A percentile compares a stretch with the other conserved stretches of the same genome.
These are phyloP conservation scores for Phytophthora megakarya DNA, from an alignment of 352 stramenopile genomes.

Conservation along the genomic window DNA sequence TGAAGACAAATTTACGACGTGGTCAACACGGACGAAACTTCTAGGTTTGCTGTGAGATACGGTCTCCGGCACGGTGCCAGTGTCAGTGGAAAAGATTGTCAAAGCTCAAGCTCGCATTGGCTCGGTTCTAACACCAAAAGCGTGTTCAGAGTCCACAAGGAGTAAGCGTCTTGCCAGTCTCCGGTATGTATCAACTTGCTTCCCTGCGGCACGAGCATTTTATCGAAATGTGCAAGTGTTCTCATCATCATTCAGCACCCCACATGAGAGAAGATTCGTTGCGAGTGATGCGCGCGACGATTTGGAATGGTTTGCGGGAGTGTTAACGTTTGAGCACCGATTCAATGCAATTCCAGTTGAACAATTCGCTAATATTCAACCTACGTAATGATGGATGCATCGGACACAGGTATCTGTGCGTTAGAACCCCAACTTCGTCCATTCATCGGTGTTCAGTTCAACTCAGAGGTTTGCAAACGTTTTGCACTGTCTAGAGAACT, in stretches of 20 bases:
- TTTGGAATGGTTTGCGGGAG: not conserved
- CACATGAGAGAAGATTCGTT: not conserved
- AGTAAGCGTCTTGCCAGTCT: constrained; percentile 11
- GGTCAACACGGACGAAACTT: not conserved
- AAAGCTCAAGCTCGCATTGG: not conserved
- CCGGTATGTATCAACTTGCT: constrained; percentile 14
- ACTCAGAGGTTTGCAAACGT: not conserved
- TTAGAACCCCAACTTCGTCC: constrained; percentile 16
- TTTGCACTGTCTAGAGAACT: not conserved
- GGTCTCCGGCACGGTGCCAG: not conserved
- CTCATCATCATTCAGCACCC: not conserved
- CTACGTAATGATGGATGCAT: constrained; percentile 15
- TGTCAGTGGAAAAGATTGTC: not conserved
- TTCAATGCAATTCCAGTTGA: constrained; percentile 17
- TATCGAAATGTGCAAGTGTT: constrained; percentile 16
- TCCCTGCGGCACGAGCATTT: constrained; percentile 10
- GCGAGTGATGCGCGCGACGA: not conserved
- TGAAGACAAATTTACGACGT: constrained; percentile 19
- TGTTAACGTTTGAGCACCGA: not conserved
- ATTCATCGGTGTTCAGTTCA: constrained; percentile 17
- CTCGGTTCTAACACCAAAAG: not conserved
- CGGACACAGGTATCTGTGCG: constrained; percentile 3
- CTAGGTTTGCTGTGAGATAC: constrained; percentile 12
- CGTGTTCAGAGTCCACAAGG: not conserved
- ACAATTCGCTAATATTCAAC: not conserved